phyloP scores from a whole-genome alignment of 352 stramenopile genomes.

The Phytophthora melonis region DNA sequence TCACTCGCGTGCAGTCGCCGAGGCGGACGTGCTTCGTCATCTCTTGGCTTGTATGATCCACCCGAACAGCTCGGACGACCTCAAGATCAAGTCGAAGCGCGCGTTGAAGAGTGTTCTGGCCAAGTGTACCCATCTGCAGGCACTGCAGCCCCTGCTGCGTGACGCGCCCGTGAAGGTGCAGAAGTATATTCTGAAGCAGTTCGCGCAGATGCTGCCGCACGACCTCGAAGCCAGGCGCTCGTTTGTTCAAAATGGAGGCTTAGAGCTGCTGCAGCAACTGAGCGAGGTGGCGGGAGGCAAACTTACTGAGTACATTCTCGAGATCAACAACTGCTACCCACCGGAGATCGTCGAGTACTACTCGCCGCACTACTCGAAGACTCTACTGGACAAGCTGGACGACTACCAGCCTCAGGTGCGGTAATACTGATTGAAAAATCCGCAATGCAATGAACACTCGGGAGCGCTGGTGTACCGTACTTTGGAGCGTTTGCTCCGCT shows the following conservation, averaged over 20 bases:
- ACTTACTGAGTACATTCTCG: constrained; percentile 94
- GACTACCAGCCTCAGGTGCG: constrained; percentile 93
- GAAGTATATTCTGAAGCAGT: constrained; percentile 97
- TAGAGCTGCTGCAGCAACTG: constrained; percentile 95
- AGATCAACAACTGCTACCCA: constrained; percentile 97
- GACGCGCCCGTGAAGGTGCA: constrained; percentile 95
- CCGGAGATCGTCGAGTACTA: constrained; percentile 97
- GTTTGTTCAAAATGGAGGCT: constrained; percentile 94
- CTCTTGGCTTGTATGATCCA: constrained; percentile 95
- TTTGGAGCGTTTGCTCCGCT: not conserved
- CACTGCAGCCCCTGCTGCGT: constrained; percentile 92
- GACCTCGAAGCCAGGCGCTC: constrained; percentile 92
- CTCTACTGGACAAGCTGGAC: constrained; percentile 96
- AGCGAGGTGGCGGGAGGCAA: constrained; percentile 94
- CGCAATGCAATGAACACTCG: not conserved
- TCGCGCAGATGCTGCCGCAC: constrained; percentile 94
- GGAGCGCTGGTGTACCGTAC: constrained; percentile 9
- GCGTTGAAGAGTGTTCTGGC: constrained; percentile 94
- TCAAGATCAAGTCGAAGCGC: constrained; percentile 95
- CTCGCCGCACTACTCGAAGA: constrained; percentile 96
- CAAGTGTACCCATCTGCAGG: constrained; percentile 95
- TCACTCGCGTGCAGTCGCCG: constrained; percentile 92
- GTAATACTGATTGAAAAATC: constrained; percentile 35
- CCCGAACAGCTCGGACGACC: constrained; percentile 92
- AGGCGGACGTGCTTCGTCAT: constrained; percentile 94